Evolutionary conservation across 345 rosid species (phyloP).

Genomic region (Combretum micranthum): DNA sequence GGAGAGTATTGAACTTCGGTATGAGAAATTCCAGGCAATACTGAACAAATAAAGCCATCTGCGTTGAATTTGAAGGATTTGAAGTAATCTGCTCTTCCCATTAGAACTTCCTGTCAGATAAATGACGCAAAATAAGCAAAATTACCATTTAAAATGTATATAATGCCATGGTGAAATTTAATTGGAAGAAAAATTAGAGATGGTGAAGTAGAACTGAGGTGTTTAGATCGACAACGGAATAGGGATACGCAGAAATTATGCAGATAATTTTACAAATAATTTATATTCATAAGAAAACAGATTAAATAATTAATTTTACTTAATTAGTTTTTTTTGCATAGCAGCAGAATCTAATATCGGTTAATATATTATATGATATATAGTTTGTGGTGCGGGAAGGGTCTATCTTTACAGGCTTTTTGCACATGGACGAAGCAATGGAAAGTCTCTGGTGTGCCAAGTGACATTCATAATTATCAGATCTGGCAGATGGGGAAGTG

Average conservation of each 20-base stretch:
- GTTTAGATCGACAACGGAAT: too few relatives aligned
- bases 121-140: neutral
- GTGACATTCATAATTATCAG: constrained; percentile 31
- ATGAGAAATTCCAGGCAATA: constrained; percentile 86
- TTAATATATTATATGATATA: constrained; percentile 13
- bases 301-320: too few relatives aligned
- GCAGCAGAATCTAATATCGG: too few relatives aligned
- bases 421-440: constrained; percentile 46
- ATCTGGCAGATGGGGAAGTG: too few relatives aligned
- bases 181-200: too few relatives aligned
- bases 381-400: constrained; percentile 26
- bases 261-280: too few relatives aligned
- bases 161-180: too few relatives aligned
- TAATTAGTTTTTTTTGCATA: too few relatives aligned
- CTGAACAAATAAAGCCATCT: constrained; percentile 81
- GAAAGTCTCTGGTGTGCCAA: neutral
- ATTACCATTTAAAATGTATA: neutral
- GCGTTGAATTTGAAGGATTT: constrained; percentile 85
- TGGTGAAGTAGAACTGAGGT: too few relatives aligned
- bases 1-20: constrained; percentile 96
- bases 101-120: constrained; percentile 66
- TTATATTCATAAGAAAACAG: too few relatives aligned
- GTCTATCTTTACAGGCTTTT: constrained; percentile 29
- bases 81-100: constrained; percentile 91
- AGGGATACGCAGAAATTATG: too few relatives aligned